Evolutionary conservation across 2,329 filamentous ascomycete species (phyloP).

Genomic region (Xylaria sp.): DNA sequence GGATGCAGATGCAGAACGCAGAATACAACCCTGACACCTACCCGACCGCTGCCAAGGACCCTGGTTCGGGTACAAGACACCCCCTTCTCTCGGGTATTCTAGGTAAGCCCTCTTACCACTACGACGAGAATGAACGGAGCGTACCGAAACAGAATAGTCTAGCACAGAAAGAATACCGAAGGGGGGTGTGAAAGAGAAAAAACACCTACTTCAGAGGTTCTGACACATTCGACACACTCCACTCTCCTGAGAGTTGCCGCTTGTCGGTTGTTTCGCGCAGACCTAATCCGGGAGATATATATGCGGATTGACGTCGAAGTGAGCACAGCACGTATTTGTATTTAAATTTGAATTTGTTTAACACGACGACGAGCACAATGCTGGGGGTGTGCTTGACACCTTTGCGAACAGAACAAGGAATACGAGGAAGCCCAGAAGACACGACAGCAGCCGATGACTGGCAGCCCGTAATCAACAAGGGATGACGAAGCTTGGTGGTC

Average conservation of each 20-base stretch:
- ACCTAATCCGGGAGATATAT: constrained; percentile 10
- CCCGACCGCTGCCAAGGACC: constrained; percentile 26
- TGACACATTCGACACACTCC: constrained; percentile 49
- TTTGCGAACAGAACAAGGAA: not conserved
- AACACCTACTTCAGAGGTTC: constrained; percentile 59
- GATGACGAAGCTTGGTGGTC: constrained; percentile 39
- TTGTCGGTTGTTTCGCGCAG: constrained; percentile 31
- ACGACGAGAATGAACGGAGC: constrained; percentile 39
- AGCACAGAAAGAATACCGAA: constrained; percentile 36
- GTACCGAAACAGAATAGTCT: constrained; percentile 45
- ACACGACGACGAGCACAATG: not conserved
- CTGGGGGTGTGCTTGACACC: not conserved
- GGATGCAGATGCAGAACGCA: constrained; percentile 30
- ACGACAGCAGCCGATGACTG: constrained; percentile 19
- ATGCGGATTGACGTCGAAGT: constrained; percentile 12
- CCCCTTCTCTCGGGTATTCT: constrained; percentile 36
- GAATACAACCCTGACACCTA: constrained; percentile 32
- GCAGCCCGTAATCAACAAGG: constrained; percentile 30
- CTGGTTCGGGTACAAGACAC: constrained; percentile 22
- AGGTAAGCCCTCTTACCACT: constrained; percentile 41
- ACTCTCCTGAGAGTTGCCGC: constrained; percentile 43
- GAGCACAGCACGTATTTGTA: not conserved
- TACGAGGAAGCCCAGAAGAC: not conserved
- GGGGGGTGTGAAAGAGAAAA: constrained; percentile 49
- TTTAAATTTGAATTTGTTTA: not conserved